Percentiles rank a stretch among this genome's conserved stretches.
These are phyloP conservation scores for Neurospora sp. DNA, from an alignment of 495 filamentous ascomycete genomes.

Conservation along the genomic window DNA sequence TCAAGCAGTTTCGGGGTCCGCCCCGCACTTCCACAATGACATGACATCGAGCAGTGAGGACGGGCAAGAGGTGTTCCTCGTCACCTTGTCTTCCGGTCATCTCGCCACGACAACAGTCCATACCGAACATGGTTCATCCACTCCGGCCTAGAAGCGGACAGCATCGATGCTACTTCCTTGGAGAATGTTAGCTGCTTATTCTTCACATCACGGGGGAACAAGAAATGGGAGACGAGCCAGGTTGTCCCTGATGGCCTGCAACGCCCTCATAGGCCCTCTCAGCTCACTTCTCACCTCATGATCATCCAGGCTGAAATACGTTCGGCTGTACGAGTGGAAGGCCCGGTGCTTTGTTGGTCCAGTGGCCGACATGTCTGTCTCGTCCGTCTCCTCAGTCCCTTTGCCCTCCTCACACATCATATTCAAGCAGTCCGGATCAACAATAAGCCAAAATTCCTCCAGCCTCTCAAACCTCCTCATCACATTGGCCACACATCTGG, in stretches of 20 bases:
- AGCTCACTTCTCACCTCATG: background rate
- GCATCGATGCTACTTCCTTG: background rate
- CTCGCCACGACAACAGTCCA: conserved; percentile 9
- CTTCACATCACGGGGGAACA: background rate
- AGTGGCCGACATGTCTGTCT: background rate
- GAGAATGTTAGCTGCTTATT: background rate
- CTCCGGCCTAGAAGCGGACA: background rate
- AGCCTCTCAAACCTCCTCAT: conserved; percentile 9
- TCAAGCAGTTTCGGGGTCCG: background rate
- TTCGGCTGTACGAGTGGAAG: conserved; percentile 10
- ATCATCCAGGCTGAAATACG: conserved; percentile 4
- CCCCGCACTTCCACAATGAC: background rate
- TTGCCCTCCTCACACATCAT: background rate
- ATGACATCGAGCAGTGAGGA: background rate
- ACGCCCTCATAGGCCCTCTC: conserved; percentile 1
- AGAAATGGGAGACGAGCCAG: conserved; percentile 1
- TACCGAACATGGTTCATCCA: conserved; percentile 5
- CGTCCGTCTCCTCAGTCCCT: background rate
- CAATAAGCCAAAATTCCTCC: conserved; percentile 11
- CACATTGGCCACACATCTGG: conserved; percentile 5
- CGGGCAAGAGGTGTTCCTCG: background rate
- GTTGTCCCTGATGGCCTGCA: conserved; percentile 4
- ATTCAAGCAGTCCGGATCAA: conserved; percentile 1
- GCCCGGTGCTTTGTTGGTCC: background rate
- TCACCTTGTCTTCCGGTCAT: background rate